A percentile compares a stretch with the other conserved stretches of the same genome.
phyloP scores from a whole-genome alignment of 2,329 filamentous ascomycete genomes.

The Chalaropsis thielavioides region DNA sequence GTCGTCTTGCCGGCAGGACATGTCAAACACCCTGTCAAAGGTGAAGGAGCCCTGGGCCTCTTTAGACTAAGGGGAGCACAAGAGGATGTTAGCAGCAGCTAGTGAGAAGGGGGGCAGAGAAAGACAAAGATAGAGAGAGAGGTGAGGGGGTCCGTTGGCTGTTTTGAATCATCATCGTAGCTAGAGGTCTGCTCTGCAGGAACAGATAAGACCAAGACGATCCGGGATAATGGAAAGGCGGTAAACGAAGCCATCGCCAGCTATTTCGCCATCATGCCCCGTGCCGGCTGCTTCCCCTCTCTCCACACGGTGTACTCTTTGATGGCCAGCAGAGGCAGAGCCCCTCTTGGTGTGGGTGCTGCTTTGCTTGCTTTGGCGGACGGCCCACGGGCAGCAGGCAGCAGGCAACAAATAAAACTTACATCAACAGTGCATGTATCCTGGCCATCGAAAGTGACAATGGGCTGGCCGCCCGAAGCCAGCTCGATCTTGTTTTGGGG shows the following conservation, averaged over 20 bases:
- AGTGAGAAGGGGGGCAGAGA: not conserved
- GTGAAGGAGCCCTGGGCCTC: slow-evolving; percentile 80
- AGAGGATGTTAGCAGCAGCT: slow-evolving; percentile 21
- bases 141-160: not conserved
- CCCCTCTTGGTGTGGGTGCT: no score
- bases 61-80: slow-evolving; percentile 45
- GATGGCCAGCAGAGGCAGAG: not conserved
- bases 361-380: not conserved
- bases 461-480: slow-evolving; percentile 76
- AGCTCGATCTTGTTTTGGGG: slow-evolving; percentile 94
- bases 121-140: not conserved
- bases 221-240: not conserved
- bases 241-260: not conserved
- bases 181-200: not conserved
- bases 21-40: slow-evolving; percentile 95
- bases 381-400: not conserved
- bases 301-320: not conserved
- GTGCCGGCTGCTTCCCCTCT: no score
- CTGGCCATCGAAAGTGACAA: slow-evolving; percentile 75
- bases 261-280: not conserved
- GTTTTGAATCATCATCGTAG: not conserved
- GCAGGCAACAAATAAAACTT: slow-evolving; percentile 28
- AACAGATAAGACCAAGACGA: not conserved
- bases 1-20: slow-evolving; percentile 76
- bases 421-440: slow-evolving; percentile 82